These are phyloP conservation scores for Harrya chromipes DNA, from an alignment of 768 basidiomycete species.

Conservation along the genomic window DNA sequence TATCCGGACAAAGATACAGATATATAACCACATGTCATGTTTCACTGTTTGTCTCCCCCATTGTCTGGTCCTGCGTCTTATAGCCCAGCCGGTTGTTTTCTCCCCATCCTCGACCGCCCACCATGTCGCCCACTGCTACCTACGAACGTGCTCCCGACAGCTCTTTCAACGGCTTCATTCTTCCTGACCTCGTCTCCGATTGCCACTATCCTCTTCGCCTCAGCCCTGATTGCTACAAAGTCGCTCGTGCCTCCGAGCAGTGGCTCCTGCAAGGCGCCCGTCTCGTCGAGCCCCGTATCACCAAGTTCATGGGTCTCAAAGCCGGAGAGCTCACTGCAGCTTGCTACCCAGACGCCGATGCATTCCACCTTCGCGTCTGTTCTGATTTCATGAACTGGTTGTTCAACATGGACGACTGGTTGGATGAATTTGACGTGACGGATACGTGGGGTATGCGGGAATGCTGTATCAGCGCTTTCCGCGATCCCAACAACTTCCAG, in stretches of 20 bases:
- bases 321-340: constrained; percentile 65
- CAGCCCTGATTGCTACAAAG: constrained; percentile 31
- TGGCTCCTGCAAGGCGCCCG: constrained; percentile 32
- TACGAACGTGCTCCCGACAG: constrained; percentile 9
- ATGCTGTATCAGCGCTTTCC: constrained; percentile 29
- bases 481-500: constrained; percentile 26
- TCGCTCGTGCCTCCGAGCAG: constrained; percentile 36
- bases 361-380: constrained; percentile 58
- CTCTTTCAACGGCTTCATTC: constrained; percentile 27
- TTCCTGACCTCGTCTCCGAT: constrained; percentile 41
- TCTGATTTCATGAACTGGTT: constrained; percentile 61
- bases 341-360: constrained; percentile 57
- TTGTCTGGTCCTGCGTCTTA: constrained; percentile 18
- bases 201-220: constrained; percentile 38
- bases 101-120: not conserved
- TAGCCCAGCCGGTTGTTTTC: constrained; percentile 2
- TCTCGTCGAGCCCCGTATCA: constrained; percentile 30
- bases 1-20: constrained; percentile 19
- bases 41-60: constrained; percentile 14
- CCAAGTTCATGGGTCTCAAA: constrained; percentile 53
- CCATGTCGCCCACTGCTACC: constrained; percentile 28
- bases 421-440: constrained; percentile 37
- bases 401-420: constrained; percentile 42
- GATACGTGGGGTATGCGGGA: constrained; percentile 31
- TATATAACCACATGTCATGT: constrained; percentile 28